Base-by-base conservation (phyloP, 176 grass and related monocot species). In the Avena atlantica region DNA sequence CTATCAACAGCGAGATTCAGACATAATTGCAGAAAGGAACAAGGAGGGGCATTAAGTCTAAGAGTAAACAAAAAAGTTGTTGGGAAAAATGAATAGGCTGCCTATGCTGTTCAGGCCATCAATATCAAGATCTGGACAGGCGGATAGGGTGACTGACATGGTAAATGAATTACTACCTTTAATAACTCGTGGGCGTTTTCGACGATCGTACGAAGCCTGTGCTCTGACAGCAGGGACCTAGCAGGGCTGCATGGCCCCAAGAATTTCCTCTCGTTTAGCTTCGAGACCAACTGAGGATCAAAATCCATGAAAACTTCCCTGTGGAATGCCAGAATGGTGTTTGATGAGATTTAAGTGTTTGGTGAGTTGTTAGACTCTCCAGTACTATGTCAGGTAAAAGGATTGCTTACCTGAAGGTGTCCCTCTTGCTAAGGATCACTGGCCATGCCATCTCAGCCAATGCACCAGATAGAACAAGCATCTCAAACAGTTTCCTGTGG, bases 251-350 rank as follows among this genome's bases (percentile, higher is more conserved):
- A 73, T 83, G 90, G 85, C 42, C 80, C 89, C 48, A 92, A n/a
- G 61, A 97, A 76, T 8, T 95, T 99, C 85, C 90, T 99, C 76
- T 97, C 94, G 56, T 89, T 97, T 70, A 99, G 86, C 74, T 97
- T 90, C 8, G 94, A 92, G 31, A 99, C 94, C 73, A 85, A 14
- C 1, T 51, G 29, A 20, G 94, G 94, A 21, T 99, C 94, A 45
- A 99, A 99, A 90, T 89, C 89, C 94, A 97, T 90, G 87, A 99
- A 97, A 27, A 91, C 92, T 71, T 97, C 94, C 89, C 97, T 98
- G 87, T 98, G 67, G 12, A 87, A 89, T 81, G 48, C 24, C 24
- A 21, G 29, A 0, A 24, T 74, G 34, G 15, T 19, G 23, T 29
- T 68, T 61, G 59, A 78, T 56, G 52, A 70, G 15, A 20, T 61